These are phyloP conservation scores for Xylaria venustula DNA, from an alignment of 495 filamentous ascomycete species.

Conservation along the genomic window DNA sequence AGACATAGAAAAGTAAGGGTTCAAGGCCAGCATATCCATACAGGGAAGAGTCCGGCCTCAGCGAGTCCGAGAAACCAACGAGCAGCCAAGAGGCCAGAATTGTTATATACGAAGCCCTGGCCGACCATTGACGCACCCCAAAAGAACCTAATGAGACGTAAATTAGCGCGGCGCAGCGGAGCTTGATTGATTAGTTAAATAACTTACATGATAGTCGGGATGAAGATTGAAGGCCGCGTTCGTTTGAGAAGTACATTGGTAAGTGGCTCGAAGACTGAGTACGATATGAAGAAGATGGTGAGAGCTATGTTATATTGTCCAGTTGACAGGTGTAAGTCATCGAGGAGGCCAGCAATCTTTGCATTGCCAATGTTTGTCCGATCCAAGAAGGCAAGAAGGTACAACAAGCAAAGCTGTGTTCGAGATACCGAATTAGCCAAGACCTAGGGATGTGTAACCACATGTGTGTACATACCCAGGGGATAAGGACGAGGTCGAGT, in stretches of 20 bases:
- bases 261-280: constrained; percentile 80
- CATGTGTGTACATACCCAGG: constrained; percentile 53
- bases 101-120: constrained; percentile 82
- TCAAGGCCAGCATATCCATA: background rate
- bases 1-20: background rate
- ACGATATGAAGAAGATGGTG: constrained; percentile 90
- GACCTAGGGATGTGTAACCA: background rate
- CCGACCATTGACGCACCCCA: constrained; percentile 80
- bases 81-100: constrained; percentile 74
- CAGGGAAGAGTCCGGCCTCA: constrained; percentile 85
- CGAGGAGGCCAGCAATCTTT: constrained; percentile 71
- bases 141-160: constrained; percentile 33
- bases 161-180: constrained; percentile 5
- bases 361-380: constrained; percentile 87
- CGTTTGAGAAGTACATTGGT: constrained; percentile 87
- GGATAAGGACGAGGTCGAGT: constrained; percentile 70
- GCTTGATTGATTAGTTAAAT: constrained; percentile 23
- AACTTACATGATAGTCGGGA: constrained; percentile 71
- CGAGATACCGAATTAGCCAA: background rate
- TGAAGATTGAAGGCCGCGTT: constrained; percentile 54
- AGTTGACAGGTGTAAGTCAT: constrained; percentile 49
- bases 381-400: constrained; percentile 82
- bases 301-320: constrained; percentile 72
- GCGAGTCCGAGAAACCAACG: constrained; percentile 82
- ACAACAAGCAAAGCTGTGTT: constrained; percentile 69